Evolutionary conservation across 1,284 basidiomycete genomes (phyloP).

Genomic region (Earliella scabrosa): DNA sequence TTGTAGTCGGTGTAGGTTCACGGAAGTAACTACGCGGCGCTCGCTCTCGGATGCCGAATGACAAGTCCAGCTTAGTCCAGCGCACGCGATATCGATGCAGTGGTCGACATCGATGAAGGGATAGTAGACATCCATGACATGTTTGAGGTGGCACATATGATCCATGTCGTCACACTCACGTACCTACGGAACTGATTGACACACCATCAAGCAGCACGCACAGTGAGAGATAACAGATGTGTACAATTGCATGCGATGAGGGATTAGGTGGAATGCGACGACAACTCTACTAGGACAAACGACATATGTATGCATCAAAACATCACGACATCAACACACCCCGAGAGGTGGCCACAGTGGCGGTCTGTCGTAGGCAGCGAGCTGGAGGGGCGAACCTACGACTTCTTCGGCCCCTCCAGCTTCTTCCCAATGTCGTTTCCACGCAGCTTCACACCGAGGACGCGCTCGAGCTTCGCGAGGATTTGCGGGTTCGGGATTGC

Average conservation of each 20-base stretch:
- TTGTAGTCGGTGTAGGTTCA: not conserved
- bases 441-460: conserved; percentile 90
- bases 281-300: conserved; percentile 25
- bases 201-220: no score
- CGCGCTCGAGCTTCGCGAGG: conserved; percentile 90
- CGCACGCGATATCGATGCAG: not conserved
- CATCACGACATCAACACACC: conserved; percentile 13
- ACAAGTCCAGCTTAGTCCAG: no score
- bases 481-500: conserved; percentile 92
- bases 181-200: no score
- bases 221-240: conserved; percentile 1
- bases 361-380: conserved; percentile 18
- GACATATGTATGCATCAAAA: conserved; percentile 1
- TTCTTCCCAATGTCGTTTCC: conserved; percentile 85
- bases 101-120: not conserved
- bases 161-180: no score
- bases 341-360: not conserved
- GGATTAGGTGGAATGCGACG: conserved; percentile 23
- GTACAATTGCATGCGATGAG: conserved; percentile 19
- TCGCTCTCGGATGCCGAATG: no score
- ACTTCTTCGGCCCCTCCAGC: conserved; percentile 76
- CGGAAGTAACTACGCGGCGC: not conserved
- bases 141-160: no score
- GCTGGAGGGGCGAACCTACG: conserved; percentile 46
- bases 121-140: no score